phyloP scores from a whole-genome alignment of 1,284 basidiomycete species.

The Wolfiporia cocos region DNA sequence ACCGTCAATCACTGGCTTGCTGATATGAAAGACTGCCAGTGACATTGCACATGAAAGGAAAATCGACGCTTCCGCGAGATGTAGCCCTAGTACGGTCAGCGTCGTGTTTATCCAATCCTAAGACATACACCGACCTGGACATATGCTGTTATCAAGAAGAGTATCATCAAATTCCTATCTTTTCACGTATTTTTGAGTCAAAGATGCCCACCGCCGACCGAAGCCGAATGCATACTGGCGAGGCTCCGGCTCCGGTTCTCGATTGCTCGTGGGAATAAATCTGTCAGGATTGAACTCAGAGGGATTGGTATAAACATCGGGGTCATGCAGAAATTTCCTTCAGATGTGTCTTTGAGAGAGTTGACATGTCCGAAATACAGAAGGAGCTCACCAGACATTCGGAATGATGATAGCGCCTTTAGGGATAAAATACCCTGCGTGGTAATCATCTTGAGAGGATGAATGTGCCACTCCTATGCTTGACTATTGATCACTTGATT shows the following conservation, averaged over 20 bases:
- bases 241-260: slow-evolving; percentile 19
- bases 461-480: slow-evolving; percentile 20
- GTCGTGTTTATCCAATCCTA: background rate
- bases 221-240: slow-evolving; percentile 22
- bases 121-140: slow-evolving; percentile 9
- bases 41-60: slow-evolving; percentile 25
- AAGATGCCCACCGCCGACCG: slow-evolving; percentile 12
- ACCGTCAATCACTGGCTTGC: slow-evolving; percentile 22
- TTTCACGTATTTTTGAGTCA: too few species aligned
- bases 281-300: slow-evolving; percentile 25
- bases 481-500: background rate
- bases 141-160: slow-evolving; percentile 8
- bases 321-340: slow-evolving; percentile 27
- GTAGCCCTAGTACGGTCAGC: background rate
- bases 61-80: slow-evolving; percentile 28
- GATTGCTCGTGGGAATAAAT: slow-evolving; percentile 17
- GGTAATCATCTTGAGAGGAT: slow-evolving; percentile 21
- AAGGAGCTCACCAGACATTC: slow-evolving; percentile 17
- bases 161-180: background rate
- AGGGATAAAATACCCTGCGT: slow-evolving; percentile 25
- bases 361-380: too few species aligned
- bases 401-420: slow-evolving; percentile 23
- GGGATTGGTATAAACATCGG: slow-evolving; percentile 21
- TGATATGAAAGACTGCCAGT: slow-evolving; percentile 26
- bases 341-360: background rate